phyloP scores from a whole-genome alignment of 306 rosid genomes.

The Pyrus pyrifolia region DNA sequence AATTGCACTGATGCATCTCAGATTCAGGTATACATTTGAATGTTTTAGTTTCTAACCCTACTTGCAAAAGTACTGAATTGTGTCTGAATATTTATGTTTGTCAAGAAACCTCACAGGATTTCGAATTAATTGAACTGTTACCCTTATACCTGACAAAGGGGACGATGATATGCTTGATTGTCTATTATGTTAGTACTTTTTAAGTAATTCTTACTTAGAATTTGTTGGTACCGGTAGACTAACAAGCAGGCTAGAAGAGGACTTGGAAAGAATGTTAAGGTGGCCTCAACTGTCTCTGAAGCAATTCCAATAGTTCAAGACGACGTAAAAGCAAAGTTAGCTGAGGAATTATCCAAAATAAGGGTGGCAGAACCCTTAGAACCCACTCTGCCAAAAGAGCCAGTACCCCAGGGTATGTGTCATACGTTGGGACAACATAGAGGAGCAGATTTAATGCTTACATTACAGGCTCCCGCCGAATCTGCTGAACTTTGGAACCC shows the following conservation, averaged over 20 bases:
- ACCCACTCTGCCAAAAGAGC: constrained; percentile 16
- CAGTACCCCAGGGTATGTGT: constrained; percentile 14
- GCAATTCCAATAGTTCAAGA: constrained; percentile 40
- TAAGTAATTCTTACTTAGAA: neutral
- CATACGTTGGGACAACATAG: constrained; percentile 21
- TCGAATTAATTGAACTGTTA: neutral
- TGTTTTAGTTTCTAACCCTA: neutral
- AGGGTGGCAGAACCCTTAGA: constrained; percentile 53
- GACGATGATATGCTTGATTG: neutral
- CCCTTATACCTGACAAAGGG: neutral
- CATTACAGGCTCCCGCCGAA: constrained; percentile 25
- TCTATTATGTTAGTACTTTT: neutral
- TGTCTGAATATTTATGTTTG: neutral
- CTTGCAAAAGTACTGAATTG: neutral
- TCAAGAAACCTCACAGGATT: neutral
- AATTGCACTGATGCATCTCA: constrained; percentile 22
- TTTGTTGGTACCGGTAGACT: constrained; percentile 25
- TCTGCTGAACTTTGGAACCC: constrained; percentile 24
- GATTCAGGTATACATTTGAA: constrained; percentile 37
- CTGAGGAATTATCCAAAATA: constrained; percentile 63
- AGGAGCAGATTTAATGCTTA: constrained; percentile 14
- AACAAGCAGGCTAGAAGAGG: constrained; percentile 38
- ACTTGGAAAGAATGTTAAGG: constrained; percentile 24
- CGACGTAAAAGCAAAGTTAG: constrained; percentile 51
- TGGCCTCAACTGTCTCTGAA: constrained; percentile 20